phyloP scores from a whole-genome alignment of 2,329 filamentous ascomycete genomes.

The Sclerotinia borealis region DNA sequence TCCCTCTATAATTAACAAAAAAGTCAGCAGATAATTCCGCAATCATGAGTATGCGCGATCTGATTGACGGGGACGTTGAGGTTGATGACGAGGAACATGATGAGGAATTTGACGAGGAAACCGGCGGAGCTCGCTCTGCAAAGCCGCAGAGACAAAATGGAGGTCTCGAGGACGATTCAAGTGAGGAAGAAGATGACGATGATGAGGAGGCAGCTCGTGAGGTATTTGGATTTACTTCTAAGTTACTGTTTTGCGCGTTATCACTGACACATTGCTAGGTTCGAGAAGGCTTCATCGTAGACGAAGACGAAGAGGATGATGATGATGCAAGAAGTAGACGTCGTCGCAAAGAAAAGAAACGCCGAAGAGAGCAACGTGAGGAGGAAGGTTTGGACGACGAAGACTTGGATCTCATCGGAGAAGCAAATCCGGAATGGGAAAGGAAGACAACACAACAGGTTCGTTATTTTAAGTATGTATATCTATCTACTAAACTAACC shows the following conservation, averaged over 20 bases:
- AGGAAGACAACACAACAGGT: constrained; percentile 65
- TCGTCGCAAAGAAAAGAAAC: constrained; percentile 69
- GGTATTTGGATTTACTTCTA: constrained; percentile 41
- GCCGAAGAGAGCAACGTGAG: constrained; percentile 72
- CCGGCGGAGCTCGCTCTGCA: constrained; percentile 47
- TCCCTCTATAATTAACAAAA: not conserved
- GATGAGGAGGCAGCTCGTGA: constrained; percentile 78
- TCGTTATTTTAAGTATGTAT: constrained; percentile 31
- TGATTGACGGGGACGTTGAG: constrained; percentile 81
- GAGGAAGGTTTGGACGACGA: constrained; percentile 86
- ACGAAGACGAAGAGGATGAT: constrained; percentile 74
- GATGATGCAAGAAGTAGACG: constrained; percentile 48
- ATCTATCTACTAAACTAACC: constrained; percentile 19
- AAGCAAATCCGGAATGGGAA: constrained; percentile 66
- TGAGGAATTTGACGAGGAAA: constrained; percentile 74
- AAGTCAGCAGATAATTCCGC: constrained; percentile 16
- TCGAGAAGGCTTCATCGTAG: constrained; percentile 92
- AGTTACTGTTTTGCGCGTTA: not conserved
- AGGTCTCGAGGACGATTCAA: constrained; percentile 64
- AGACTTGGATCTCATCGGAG: constrained; percentile 90
- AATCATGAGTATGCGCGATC: constrained; percentile 65
- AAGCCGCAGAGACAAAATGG: constrained; percentile 34
- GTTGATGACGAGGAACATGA: constrained; percentile 82
- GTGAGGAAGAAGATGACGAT: constrained; percentile 87
- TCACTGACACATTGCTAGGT: constrained; percentile 48